Conservation (phyloP, 495 filamentous ascomycete species). For the Lasiosphaeriaceae sp. region DNA sequence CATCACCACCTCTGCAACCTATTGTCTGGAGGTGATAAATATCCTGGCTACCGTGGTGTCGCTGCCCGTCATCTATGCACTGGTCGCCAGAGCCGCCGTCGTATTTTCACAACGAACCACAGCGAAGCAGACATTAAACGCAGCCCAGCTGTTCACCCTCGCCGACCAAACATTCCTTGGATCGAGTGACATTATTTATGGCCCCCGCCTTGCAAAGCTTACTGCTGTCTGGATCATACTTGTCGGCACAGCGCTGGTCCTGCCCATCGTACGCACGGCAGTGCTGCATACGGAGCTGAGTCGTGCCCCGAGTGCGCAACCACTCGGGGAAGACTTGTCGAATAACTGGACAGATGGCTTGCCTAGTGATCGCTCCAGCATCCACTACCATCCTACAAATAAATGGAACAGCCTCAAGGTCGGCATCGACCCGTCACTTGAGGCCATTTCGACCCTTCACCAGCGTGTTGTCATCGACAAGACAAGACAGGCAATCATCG, state of each 20-base stretch:
- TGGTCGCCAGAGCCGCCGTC: conserved; percentile 6
- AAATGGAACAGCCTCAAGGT: too few species aligned
- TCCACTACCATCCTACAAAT: too few species aligned
- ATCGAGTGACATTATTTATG: not conserved
- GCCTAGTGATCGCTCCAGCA: too few species aligned
- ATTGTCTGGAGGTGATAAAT: conserved; percentile 3
- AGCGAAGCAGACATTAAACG: not conserved
- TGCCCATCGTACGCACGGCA: too few species aligned
- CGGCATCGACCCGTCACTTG: too few species aligned
- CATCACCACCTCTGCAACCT: not conserved
- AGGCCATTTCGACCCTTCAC: not conserved
- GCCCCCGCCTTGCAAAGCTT: too few species aligned
- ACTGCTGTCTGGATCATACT: too few species aligned
- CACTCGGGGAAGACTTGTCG: too few species aligned
- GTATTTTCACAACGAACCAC: conserved; percentile 4
- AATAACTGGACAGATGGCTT: too few species aligned
- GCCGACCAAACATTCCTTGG: not conserved
- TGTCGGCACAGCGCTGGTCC: too few species aligned
- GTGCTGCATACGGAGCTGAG: too few species aligned
- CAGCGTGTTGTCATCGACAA: not conserved
- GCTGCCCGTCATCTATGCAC: conserved; percentile 16
- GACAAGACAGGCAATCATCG: not conserved
- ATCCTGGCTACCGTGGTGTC: conserved; percentile 1
- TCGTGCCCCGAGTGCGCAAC: too few species aligned
- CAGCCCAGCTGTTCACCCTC: conserved; percentile 2